Conservation (phyloP, 2,329 filamentous ascomycete species). For the Arthroderma sp. region DNA sequence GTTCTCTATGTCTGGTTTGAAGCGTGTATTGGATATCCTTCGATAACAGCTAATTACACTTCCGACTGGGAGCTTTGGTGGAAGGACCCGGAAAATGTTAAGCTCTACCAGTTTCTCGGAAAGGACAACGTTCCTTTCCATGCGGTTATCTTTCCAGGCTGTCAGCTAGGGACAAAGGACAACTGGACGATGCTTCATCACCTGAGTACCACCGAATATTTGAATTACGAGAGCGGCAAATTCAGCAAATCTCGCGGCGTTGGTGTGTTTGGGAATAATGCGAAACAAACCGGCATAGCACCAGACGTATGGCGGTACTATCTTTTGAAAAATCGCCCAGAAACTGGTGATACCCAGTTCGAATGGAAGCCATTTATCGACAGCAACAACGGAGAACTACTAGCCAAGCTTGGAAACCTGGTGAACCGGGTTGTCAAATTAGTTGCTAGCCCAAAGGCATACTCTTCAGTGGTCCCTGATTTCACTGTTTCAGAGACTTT, state of each 20-base stretch:
- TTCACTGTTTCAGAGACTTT: slow-evolving; percentile 30
- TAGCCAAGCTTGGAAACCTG: slow-evolving; percentile 53
- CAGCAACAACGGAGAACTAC: slow-evolving; percentile 66
- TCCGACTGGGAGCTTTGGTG: slow-evolving; percentile 79
- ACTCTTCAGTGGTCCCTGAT: slow-evolving; percentile 52
- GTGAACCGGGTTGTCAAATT: slow-evolving; percentile 40
- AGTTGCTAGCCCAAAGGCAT: slow-evolving; percentile 52
- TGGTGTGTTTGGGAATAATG: slow-evolving; percentile 73
- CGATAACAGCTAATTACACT: slow-evolving; percentile 73
- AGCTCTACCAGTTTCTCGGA: slow-evolving; percentile 80
- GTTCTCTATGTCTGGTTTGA: slow-evolving; percentile 82
- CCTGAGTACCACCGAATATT: slow-evolving; percentile 68
- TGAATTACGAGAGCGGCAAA: slow-evolving; percentile 69
- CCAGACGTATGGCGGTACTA: slow-evolving; percentile 76
- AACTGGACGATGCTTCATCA: slow-evolving; percentile 75
- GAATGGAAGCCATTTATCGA: slow-evolving; percentile 66
- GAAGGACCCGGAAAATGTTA: slow-evolving; percentile 67
- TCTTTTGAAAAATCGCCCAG: slow-evolving; percentile 63
- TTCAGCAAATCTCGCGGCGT: slow-evolving; percentile 75
- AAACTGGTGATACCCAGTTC: slow-evolving; percentile 68
- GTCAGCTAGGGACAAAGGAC: slow-evolving; percentile 65
- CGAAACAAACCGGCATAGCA: slow-evolving; percentile 63
- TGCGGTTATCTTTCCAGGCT: slow-evolving; percentile 70
- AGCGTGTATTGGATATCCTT: slow-evolving; percentile 73
- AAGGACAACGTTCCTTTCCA: slow-evolving; percentile 72